phyloP scores from a whole-genome alignment of 176 grass and related monocot species.

The Avena atlantica region DNA sequence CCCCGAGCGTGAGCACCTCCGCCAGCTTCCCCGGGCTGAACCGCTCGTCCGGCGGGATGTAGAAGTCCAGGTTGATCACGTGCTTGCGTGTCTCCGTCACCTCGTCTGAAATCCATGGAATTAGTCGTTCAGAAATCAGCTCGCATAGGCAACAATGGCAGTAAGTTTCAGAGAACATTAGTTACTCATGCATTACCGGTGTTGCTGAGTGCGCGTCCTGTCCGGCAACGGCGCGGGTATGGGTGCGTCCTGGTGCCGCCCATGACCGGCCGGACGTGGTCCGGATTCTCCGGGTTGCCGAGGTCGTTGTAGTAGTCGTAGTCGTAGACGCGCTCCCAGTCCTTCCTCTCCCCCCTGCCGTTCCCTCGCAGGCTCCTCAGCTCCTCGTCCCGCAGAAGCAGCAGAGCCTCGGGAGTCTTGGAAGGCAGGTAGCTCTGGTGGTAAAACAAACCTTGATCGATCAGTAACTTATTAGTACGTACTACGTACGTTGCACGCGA shows the following conservation, averaged over 20 bases:
- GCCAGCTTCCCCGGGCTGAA: constrained; percentile 82
- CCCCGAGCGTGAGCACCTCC: constrained; percentile 62
- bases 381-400: constrained; percentile 69
- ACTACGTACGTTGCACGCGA: no score
- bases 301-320: constrained; percentile 90
- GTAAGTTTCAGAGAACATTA: background rate
- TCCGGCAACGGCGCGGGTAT: constrained; percentile 85
- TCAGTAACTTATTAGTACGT: no score
- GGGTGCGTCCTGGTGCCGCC: constrained; percentile 63
- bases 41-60: constrained; percentile 88
- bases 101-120: constrained; percentile 36
- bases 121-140: background rate
- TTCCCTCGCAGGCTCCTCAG: constrained; percentile 65
- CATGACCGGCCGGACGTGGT: constrained; percentile 62
- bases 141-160: background rate
- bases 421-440: constrained; percentile 75
- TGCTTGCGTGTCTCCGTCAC: constrained; percentile 67
- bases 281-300: constrained; percentile 63
- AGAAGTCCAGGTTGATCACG: constrained; percentile 84
- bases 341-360: constrained; percentile 67
- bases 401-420: constrained; percentile 65
- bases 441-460: background rate
- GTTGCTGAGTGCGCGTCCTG: constrained; percentile 62
- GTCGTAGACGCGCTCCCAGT: constrained; percentile 89
- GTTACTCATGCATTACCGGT: constrained; percentile 7